Base-by-base conservation (phyloP, 169 alveolate genomes). In the Babesia gibsoni region DNA sequence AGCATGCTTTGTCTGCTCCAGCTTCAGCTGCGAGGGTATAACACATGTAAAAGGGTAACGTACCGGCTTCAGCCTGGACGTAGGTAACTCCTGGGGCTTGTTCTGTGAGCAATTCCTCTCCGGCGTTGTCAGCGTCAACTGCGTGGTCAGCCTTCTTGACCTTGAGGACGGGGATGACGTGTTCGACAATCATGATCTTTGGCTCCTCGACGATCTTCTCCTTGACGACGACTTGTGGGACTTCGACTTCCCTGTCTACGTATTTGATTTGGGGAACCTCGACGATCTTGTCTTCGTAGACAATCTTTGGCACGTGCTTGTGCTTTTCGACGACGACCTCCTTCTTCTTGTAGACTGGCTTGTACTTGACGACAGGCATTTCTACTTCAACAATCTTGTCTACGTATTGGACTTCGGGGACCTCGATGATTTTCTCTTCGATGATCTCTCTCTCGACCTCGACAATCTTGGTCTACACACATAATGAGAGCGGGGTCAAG, bases 181-280 rank as follows among this genome's bases (percentile, higher is more conserved):
- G 89, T 50, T 88, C 93, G 50, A 88, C 91, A 57, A 88, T 74
- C 93, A 88, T 88, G 77, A 84, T 82, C 81, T 67, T 79, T 29
- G 92, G 94, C 39, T 78, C 92, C 58, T 75, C 81, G 37, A 89
- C 84, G 23, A 89, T 85, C 84, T 81, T 75, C 84, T 89, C 94
- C 82, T 82, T 86, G 42, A 81, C 56, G 25, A 85, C 91, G 61
- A 82, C 59, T 43, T 83, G 90, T 27, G 94, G 94, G n/a, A 89
- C 94, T 48, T 89, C 94, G 33, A 89, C 94, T 39, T 83, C 82
- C 80, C 83, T 86, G 73, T 89, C 94, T 33, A 89, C 86, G 59
- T 85, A 83, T 58, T 86, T 84, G 46, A 85, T 81, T 81, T 89
- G 94, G 30, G 94, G 94, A 9, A 89, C 94, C 83, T 89, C 94